Evolutionary conservation across 2,329 filamentous ascomycete genomes (phyloP), one percentile per base, ranked within the genome.

Genomic region (Apiospora aurea): DNA sequence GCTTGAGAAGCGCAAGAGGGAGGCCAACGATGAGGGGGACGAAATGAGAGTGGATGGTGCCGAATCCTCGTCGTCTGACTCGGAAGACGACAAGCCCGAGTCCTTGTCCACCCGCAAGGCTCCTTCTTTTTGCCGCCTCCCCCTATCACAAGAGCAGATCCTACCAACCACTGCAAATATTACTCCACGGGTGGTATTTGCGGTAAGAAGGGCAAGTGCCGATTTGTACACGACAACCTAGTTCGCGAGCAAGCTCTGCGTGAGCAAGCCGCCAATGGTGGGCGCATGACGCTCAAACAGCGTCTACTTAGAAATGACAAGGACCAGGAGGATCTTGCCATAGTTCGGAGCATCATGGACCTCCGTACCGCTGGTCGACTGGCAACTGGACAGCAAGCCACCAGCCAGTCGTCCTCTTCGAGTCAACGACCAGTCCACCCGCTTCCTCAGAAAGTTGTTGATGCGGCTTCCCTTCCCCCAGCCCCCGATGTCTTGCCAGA

Each of bases 201-300:
- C 82, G 90, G 90, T 70, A 92, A 92, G 86, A 91, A 91, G 87
- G 89, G 89, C 89, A 92, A 92, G 89, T 92, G 90, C 85, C 90
- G 90, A 82, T 92, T 92, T 82, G 89, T 91, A 75, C 90, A 92
- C 80, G 90, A 92, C 79, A 86, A 87, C 24, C 87, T 88, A 74
- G 87, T 91, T 72, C 86, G 90, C 75, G 89, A 90, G 77, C 88
- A 88, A 75, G 90, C 90, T 72, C 84, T 92, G 68, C 87, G 86
- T 77, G 90, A 92, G 79, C 87, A 90, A 72, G 89, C 90, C 76
- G 85, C 86, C 77, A 92, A 92, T 76, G 89, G 90, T 73, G 90
- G 90, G 67, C 88, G 88, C 69, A 87, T 92, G 81, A 92, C 90
- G 5, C 86, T 92, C 71, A 88, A 90, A 80, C 90, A 92, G 79